Conservation (phyloP, 2,329 filamentous ascomycete species). For the Pestalotiopsis fici region DNA sequence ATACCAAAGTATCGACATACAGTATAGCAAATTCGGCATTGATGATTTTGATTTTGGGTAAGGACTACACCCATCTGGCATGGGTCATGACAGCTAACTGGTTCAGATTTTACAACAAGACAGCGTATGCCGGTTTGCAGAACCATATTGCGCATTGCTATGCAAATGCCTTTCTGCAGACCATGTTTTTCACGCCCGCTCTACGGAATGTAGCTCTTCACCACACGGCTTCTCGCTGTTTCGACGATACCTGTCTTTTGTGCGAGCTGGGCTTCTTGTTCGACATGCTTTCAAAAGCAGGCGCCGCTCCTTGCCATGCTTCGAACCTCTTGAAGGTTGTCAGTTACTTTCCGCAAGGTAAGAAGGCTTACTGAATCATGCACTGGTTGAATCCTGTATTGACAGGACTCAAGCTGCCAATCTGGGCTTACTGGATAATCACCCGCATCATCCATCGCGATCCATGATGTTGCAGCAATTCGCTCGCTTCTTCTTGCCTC, state of each 20-base stretch:
- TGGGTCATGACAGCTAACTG: constrained; percentile 10
- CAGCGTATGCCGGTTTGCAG: constrained; percentile 86
- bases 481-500: constrained; percentile 82
- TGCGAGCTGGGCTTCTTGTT: constrained; percentile 96
- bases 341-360: constrained; percentile 76
- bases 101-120: constrained; percentile 87
- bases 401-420: constrained; percentile 56
- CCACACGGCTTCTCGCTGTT: constrained; percentile 83
- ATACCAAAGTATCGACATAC: constrained; percentile 95
- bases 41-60: constrained; percentile 98
- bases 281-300: constrained; percentile 97
- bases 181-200: constrained; percentile 87
- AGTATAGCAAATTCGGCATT: constrained; percentile 98
- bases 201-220: constrained; percentile 86
- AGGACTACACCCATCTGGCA: constrained; percentile 25
- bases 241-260: constrained; percentile 80
- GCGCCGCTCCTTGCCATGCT: constrained; percentile 91
- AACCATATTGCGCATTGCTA: constrained; percentile 98
- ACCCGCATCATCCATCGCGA: constrained; percentile 70
- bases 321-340: constrained; percentile 93
- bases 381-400: constrained; percentile 21
- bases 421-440: constrained; percentile 83
- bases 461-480: constrained; percentile 84
- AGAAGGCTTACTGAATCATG: not conserved
- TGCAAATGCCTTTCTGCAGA: constrained; percentile 86